These are phyloP conservation scores for Themeda triandra DNA, from an alignment of 176 grass and related monocot species.

Conservation along the genomic window DNA sequence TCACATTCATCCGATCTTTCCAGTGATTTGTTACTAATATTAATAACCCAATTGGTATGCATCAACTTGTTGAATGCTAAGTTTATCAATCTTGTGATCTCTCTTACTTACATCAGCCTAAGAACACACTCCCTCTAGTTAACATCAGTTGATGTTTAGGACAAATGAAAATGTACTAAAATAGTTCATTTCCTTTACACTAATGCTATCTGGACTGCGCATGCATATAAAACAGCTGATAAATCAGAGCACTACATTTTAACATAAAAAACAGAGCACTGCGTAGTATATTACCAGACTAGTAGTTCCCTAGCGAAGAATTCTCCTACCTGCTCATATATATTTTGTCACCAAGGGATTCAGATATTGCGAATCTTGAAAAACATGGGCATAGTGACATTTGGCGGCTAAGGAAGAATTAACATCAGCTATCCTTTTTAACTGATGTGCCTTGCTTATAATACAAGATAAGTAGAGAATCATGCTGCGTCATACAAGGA, in stretches of 20 bases:
- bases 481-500: neutral
- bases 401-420: conserved; percentile 14
- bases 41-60: neutral
- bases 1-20: neutral
- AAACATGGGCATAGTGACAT: conserved; percentile 29
- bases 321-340: neutral
- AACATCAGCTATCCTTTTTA: neutral
- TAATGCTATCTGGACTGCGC: neutral
- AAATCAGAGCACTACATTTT: neutral
- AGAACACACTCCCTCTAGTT: neutral
- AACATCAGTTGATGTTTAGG: neutral
- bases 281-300: neutral
- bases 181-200: neutral
- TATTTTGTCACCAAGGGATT: conserved; percentile 11
- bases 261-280: neutral
- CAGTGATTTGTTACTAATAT: neutral
- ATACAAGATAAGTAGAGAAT: conserved; percentile 25
- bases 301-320: neutral
- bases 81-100: neutral
- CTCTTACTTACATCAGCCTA: neutral
- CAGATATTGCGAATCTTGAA: neutral
- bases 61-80: neutral
- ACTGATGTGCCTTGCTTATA: conserved; percentile 11
- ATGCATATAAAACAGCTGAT: neutral
- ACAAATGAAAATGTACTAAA: neutral